Base-by-base conservation (phyloP, 164 flowering plant species). In the Annona squamosa region DNA sequence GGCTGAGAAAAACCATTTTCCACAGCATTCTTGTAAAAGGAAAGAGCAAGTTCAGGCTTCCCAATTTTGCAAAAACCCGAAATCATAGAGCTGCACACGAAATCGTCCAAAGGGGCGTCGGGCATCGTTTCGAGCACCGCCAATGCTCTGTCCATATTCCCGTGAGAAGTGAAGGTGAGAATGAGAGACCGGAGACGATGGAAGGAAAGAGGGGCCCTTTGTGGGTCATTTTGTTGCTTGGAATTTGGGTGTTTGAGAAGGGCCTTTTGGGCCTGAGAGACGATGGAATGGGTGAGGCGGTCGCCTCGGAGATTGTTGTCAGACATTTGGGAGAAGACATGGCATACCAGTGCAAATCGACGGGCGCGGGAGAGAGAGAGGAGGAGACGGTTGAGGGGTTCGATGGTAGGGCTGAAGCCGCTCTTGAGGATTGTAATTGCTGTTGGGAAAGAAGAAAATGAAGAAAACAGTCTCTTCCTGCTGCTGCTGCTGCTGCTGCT, bases 61-160 rank as follows among this genome's bases (percentile, higher is more conserved):
- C 89, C 90, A 73, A 83, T 80, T 77, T 77, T 85, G 80, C 92
- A 82, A 77, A 90, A 90, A 19, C 92, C 92, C 71, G 88, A 75
- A 74, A 92, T 81, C 2, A 88, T 81, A 42, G 87, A 85, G 75
- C 90, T 86, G 82, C 78, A 86, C 17, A 90, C 92, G 80, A 82
- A 88, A 82, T 88, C 84, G 72, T 77, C 76, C 75, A 86, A 75
- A 43, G 87, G 87, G 17, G 77, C 83, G 73, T 77, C 72, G 17
- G 65, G 74, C 88, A 91, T 91, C 83, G 86, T 71, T 78, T 85
- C 89, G 75, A 89, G 72, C 43, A 86, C 90, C 76, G 89, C 88
- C 77, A 87, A 73, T 19, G 84, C 92, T 69, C 81, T 83, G 72
- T 71, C 79, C 89, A 89, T 86, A 66, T 77, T 76, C 42, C 90